Conservation (phyloP, 1,139 yeast genomes). For the Yamadazyma buinensis region DNA sequence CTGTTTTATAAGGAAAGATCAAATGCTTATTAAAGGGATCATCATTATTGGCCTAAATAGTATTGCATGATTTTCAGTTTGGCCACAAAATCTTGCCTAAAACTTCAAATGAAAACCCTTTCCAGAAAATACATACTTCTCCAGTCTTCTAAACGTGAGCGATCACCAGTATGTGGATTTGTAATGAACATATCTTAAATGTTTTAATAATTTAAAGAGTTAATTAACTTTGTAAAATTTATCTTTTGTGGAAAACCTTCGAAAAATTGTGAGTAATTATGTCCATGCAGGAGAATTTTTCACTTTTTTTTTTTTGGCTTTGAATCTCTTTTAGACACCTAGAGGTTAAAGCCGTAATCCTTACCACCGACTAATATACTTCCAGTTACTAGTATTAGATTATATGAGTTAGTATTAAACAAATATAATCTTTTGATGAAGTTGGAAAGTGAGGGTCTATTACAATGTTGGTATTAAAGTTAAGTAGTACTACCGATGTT, state of each 20-base stretch:
- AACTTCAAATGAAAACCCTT: background rate
- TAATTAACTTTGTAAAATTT: background rate
- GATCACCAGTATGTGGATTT: constrained; percentile 80
- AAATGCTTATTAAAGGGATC: background rate
- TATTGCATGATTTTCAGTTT: no score
- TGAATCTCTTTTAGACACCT: background rate
- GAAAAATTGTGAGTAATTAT: constrained; percentile 4
- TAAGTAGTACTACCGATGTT: no score
- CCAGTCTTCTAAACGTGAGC: constrained; percentile 84
- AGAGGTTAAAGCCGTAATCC: no score
- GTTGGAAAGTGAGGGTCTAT: no score
- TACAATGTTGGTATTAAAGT: no score
- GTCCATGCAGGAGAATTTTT: constrained; percentile 1
- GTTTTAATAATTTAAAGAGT: constrained; percentile 1
- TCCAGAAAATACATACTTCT: constrained; percentile 49
- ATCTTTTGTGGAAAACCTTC: constrained; percentile 5
- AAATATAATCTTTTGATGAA: no score
- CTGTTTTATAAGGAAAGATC: no score
- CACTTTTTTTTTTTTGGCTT: background rate
- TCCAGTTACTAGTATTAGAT: no score
- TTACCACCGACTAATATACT: no score
- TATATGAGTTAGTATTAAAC: no score
- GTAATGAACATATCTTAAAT: constrained; percentile 82
- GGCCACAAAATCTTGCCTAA: no score
- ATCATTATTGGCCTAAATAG: constrained; percentile 1